Conservation (phyloP, 1,284 basidiomycete genomes). For the Baeospora myosura region DNA sequence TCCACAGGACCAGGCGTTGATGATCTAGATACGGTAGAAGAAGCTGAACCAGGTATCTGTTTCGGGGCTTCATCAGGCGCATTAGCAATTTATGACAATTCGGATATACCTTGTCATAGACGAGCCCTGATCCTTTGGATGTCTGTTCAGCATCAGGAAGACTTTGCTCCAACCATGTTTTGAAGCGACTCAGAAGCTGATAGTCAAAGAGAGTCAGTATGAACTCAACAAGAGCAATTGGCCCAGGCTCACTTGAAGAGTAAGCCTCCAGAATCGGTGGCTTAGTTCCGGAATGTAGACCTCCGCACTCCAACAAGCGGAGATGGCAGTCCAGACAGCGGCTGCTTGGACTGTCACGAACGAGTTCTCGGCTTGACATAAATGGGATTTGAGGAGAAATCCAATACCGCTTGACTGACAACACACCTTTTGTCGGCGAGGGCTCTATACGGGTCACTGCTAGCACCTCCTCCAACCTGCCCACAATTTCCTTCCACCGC, state of each 20-base stretch:
- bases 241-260: conserved; percentile 60
- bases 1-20: conserved; percentile 47
- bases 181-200: conserved; percentile 74
- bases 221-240: conserved; percentile 10
- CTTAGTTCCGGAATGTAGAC: conserved; percentile 77
- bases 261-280: conserved; percentile 82
- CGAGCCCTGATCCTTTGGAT: conserved; percentile 4
- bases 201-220: conserved; percentile 2
- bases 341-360: conserved; percentile 61
- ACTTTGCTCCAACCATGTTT: conserved; percentile 58
- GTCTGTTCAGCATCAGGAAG: conserved; percentile 36
- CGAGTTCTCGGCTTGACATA: conserved; percentile 19
- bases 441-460: conserved; percentile 36
- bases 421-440: conserved; percentile 31
- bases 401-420: background rate
- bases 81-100: background rate
- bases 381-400: background rate
- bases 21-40: conserved; percentile 30
- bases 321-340: conserved; percentile 67
- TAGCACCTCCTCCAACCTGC: conserved; percentile 64
- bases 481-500: conserved; percentile 92
- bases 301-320: conserved; percentile 78
- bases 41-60: conserved; percentile 16
- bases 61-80: conserved; percentile 1
- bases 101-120: conserved; percentile 20